phyloP scores from a whole-genome alignment of 768 basidiomycete species.

The Calocybe cyanea region DNA sequence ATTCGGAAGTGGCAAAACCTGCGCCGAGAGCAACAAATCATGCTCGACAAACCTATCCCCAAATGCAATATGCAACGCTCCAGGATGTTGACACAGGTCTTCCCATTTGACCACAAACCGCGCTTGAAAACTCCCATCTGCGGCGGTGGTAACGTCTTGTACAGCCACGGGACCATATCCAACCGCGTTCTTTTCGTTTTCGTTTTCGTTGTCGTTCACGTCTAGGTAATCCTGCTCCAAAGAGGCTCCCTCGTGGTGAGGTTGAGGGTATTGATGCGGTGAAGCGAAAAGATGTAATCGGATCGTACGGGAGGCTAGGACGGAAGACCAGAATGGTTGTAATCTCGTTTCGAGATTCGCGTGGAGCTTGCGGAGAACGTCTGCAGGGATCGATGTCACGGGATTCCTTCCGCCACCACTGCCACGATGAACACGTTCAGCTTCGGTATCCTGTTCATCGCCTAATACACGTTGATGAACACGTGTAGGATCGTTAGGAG shows the following conservation, averaged over 20 bases:
- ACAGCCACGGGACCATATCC: constrained; percentile 44
- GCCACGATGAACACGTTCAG: not conserved
- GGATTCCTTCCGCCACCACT: too few relatives aligned
- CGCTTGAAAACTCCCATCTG: constrained; percentile 72
- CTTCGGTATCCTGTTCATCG: too few relatives aligned
- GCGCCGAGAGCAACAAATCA: constrained; percentile 51
- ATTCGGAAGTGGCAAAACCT: constrained; percentile 37
- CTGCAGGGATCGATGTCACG: constrained; percentile 19
- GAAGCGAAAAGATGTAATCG: constrained; percentile 58
- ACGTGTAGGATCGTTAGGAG: not conserved
- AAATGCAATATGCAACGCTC: constrained; percentile 53
- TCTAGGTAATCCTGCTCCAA: too few relatives aligned
- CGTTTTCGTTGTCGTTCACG: constrained; percentile 9
- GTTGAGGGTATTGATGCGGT: constrained; percentile 24
- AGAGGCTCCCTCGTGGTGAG: too few relatives aligned
- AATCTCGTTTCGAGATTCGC: constrained; percentile 75
- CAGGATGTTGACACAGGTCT: constrained; percentile 57
- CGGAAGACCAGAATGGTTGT: constrained; percentile 77
- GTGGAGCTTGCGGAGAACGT: constrained; percentile 52
- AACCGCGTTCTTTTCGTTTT: constrained; percentile 23
- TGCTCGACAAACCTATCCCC: constrained; percentile 50
- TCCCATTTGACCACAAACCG: constrained; percentile 68
- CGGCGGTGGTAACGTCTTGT: constrained; percentile 49
- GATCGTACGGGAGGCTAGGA: constrained; percentile 58
- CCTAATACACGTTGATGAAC: not conserved